A percentile compares a stretch with the other conserved stretches of the same genome.
These are phyloP conservation scores for Ustilago nuda DNA, from an alignment of 1,284 basidiomycete species.

Conservation along the genomic window DNA sequence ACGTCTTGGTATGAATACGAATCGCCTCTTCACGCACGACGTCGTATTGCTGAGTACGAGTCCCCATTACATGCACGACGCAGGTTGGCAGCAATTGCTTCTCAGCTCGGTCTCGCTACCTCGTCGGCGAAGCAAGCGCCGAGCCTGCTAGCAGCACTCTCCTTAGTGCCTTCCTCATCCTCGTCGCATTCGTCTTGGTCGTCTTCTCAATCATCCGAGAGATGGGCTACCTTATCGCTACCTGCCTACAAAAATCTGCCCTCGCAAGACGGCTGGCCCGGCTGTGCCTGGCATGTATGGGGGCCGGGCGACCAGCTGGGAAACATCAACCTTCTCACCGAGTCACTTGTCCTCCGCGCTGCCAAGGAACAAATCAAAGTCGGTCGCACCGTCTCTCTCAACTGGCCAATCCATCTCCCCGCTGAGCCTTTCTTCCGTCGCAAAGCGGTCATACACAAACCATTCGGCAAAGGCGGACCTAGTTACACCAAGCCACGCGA, in stretches of 20 bases:
- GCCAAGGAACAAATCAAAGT: slow-evolving; percentile 76
- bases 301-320: slow-evolving; percentile 78
- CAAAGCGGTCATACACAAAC: slow-evolving; percentile 43
- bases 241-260: slow-evolving; percentile 56
- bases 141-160: slow-evolving; percentile 17
- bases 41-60: slow-evolving; percentile 32
- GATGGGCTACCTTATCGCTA: slow-evolving; percentile 46
- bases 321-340: slow-evolving; percentile 78
- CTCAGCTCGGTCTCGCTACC: slow-evolving; percentile 50
- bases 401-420: slow-evolving; percentile 60
- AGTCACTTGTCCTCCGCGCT: slow-evolving; percentile 75
- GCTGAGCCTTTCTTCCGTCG: slow-evolving; percentile 57
- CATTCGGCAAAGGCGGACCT: slow-evolving; percentile 43
- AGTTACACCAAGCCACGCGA: slow-evolving; percentile 33
- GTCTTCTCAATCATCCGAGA: slow-evolving; percentile 11
- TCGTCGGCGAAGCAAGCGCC: slow-evolving; percentile 42
- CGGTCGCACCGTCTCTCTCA: slow-evolving; percentile 50
- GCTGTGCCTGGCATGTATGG: slow-evolving; percentile 78
- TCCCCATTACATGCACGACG: slow-evolving; percentile 48
- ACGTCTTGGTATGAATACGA: slow-evolving; percentile 47
- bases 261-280: slow-evolving; percentile 53
- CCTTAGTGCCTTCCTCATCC: slow-evolving; percentile 10
- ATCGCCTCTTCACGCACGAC: slow-evolving; percentile 35
- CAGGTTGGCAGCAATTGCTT: slow-evolving; percentile 50
- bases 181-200: slow-evolving; percentile 13